phyloP scores from a whole-genome alignment of 257 asterid species.

The Knoxia roxburghii region DNA sequence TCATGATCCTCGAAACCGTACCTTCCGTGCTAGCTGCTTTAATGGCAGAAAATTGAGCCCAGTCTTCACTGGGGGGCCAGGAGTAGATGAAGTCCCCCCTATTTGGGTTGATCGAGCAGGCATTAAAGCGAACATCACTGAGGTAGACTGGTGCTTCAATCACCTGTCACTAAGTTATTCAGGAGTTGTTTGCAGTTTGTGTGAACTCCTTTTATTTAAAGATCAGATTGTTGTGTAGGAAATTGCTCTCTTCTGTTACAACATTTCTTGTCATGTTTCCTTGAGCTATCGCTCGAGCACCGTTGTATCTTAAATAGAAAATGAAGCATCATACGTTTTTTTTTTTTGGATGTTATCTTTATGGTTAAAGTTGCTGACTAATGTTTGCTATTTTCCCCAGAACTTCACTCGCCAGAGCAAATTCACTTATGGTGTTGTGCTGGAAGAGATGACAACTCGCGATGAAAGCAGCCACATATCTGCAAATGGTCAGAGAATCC shows the following conservation, averaged over 20 bases:
- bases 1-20: constrained; percentile 79
- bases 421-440: constrained; percentile 87
- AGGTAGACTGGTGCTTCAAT: constrained; percentile 38
- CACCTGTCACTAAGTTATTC: neutral
- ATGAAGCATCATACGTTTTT: neutral
- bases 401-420: constrained; percentile 94
- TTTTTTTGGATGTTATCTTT: constrained; percentile 1
- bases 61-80: constrained; percentile 98
- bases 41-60: constrained; percentile 95
- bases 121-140: constrained; percentile 79
- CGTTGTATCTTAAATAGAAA: neutral
- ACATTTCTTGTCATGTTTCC: neutral
- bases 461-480: constrained; percentile 94
- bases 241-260: neutral
- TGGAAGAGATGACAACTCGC: constrained; percentile 97
- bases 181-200: neutral
- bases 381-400: constrained; percentile 26
- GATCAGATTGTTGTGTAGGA: neutral
- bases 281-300: neutral
- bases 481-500: constrained; percentile 82
- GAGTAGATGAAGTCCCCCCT: constrained; percentile 93
- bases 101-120: constrained; percentile 99
- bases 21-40: constrained; percentile 88
- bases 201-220: neutral
- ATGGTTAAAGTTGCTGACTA: neutral